Base-by-base conservation (phyloP, 371 early-diverging fungal genomes). In the Batkoa obscura region DNA sequence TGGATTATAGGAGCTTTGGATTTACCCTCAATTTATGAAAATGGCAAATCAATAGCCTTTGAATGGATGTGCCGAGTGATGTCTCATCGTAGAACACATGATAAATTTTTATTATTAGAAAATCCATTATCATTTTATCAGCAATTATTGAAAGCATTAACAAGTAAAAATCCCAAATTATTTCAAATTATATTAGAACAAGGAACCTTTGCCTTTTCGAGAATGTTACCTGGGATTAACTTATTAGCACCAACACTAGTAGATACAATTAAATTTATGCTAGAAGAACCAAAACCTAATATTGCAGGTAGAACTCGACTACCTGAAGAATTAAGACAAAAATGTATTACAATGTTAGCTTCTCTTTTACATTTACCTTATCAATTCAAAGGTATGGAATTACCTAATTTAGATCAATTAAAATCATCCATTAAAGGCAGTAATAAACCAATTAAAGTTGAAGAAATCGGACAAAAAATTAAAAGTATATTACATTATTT, bases 1-100 rank as follows among this genome's bases (percentile, higher is more conserved):
- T 53, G 53, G 53, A 53, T 53, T 8, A 41, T 53, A 4, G 8
- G 30, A 3, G 53, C 53, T 13, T 36, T n/a, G 3, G 53, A 53
- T 30, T 30, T 53, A 23, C 41, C 53, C 3, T 3, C 53, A 8
- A 12, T 31, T 8, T 53, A 15, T 32, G 38, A 53, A 8, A 39
- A 53, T 13, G 53, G 53, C 31, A 12, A 39, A 10, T 39, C 39
- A 32, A 12, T n/a, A 8, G 53, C 53, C 3, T 53, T 23, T 39
- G 53, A 35, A 17, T 53, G 53, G 53, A 53, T 53, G 53, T 53
- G 53, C 31, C 36, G 53, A 12, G 23, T 38, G n/a, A 4, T 53
- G 3, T 23, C 39, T 39, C 35, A 53, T 15, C 2, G 53, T 23
- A 31, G 31, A 8, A 2, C 53, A 2, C 15, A 50, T 34, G 48